Evolutionary conservation across 75 land plant genomes (phyloP).

Genomic region (Ceratopteris richardii): DNA sequence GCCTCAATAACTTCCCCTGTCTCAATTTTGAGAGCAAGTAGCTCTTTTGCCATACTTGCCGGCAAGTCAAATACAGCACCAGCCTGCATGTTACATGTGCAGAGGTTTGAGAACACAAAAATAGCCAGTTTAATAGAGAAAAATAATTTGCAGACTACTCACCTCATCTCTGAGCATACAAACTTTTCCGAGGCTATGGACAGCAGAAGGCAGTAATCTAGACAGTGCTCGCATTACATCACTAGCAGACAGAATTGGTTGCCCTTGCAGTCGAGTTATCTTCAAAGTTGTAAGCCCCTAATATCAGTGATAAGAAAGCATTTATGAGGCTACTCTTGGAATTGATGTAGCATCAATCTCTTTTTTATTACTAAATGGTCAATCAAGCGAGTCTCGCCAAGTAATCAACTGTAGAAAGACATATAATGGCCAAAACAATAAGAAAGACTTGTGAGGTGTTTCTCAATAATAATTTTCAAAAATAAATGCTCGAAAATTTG

Average conservation of each 20-base stretch:
- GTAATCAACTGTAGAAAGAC: no score
- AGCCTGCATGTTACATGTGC: constrained; percentile 1
- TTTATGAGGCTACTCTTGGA: no score
- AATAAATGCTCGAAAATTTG: no score
- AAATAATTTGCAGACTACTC: no score
- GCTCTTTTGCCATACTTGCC: constrained; percentile 75
- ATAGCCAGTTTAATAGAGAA: no score
- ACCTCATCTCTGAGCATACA: constrained; percentile 6
- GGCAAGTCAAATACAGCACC: constrained; percentile 97
- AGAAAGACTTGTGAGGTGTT: no score
- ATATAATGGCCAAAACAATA: no score
- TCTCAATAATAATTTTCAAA: no score
- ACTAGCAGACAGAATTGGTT: constrained; percentile 44
- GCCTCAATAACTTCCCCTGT: constrained; percentile 11
- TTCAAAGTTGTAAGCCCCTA: constrained; percentile 89
- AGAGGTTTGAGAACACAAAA: background rate
- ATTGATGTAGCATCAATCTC: no score
- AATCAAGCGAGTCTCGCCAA: no score
- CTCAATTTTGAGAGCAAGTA: constrained; percentile 22
- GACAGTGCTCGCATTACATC: constrained; percentile 67
- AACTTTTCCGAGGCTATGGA: constrained; percentile 82
- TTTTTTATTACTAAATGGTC: no score
- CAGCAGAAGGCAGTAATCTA: constrained; percentile 61
- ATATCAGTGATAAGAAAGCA: no score
- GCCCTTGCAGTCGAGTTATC: constrained; percentile 49